Percentiles rank a stretch among this genome's conserved stretches.
Evolutionary conservation across 345 rosid species (phyloP).

Genomic region (Camelina neglecta): DNA sequence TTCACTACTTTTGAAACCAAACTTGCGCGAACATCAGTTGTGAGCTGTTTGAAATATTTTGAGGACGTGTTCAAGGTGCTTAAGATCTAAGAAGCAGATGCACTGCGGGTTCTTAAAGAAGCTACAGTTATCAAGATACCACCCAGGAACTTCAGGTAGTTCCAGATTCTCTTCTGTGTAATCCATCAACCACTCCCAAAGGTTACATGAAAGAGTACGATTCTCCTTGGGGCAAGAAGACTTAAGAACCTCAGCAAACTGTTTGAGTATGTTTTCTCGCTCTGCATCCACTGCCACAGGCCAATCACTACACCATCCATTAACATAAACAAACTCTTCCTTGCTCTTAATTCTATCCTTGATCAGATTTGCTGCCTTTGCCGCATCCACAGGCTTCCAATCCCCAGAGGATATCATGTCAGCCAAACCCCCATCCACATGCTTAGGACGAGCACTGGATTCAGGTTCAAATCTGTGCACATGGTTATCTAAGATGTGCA

Average conservation of each 20-base stretch:
- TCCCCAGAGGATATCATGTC: constrained; percentile 5
- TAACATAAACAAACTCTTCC: background rate
- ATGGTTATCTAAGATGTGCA: constrained; percentile 1
- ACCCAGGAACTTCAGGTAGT: background rate
- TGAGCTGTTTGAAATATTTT: background rate
- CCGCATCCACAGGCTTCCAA: constrained; percentile 1
- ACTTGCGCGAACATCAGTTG: background rate
- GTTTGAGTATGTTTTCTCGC: background rate
- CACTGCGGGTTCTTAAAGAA: background rate
- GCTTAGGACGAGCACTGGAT: background rate
- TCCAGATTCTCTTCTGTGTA: background rate
- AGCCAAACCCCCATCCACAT: background rate
- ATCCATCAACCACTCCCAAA: background rate
- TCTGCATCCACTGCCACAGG: background rate
- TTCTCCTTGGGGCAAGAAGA: background rate
- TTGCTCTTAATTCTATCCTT: background rate
- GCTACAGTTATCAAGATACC: background rate
- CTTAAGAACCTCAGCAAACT: background rate
- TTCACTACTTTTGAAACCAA: background rate
- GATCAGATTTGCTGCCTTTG: background rate
- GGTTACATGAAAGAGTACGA: background rate
- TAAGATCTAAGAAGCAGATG: constrained; percentile 13
- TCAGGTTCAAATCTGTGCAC: background rate
- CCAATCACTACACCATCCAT: constrained; percentile 12
- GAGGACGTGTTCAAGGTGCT: background rate